These are phyloP conservation scores for Coelastrella sp. DNA, from an alignment of 139 green algal species.

Conservation along the genomic window DNA sequence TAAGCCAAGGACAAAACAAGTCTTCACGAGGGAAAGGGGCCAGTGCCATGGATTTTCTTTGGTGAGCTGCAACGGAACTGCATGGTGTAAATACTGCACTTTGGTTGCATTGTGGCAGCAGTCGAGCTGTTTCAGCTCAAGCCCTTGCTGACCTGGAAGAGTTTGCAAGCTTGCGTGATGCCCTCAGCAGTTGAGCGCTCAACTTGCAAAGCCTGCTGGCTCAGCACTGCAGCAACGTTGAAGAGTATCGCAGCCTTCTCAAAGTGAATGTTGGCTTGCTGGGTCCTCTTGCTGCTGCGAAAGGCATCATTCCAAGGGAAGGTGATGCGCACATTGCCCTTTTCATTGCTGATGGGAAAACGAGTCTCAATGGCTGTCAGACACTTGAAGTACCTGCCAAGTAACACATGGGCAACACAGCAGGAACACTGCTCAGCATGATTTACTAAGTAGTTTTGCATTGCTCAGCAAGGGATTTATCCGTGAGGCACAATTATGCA, in stretches of 20 bases:
- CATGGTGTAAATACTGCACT: too few relatives aligned
- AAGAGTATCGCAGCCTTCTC: slow-evolving; percentile 95
- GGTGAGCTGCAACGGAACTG: too few relatives aligned
- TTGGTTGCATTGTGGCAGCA: too few relatives aligned
- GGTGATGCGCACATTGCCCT: slow-evolving; percentile 68
- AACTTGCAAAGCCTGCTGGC: slow-evolving; percentile 78
- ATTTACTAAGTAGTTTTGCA: too few relatives aligned
- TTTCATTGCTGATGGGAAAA: slow-evolving; percentile 89
- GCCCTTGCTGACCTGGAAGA: slow-evolving; percentile 69
- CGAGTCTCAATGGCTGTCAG: slow-evolving; percentile 89
- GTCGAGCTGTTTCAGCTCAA: too few relatives aligned
- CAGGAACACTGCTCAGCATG: background rate
- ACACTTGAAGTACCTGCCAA: slow-evolving; percentile 84
- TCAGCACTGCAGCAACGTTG: slow-evolving; percentile 86
- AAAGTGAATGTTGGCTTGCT: slow-evolving; percentile 89
- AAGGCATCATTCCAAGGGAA: slow-evolving; percentile 81
- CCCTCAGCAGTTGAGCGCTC: slow-evolving; percentile 80
- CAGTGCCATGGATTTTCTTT: too few relatives aligned
- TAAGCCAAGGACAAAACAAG: background rate
- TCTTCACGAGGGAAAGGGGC: too few relatives aligned
- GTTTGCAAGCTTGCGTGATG: slow-evolving; percentile 75
- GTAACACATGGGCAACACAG: background rate
- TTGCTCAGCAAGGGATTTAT: too few relatives aligned
- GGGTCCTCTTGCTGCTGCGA: slow-evolving; percentile 64
- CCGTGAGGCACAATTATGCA: too few relatives aligned